Evolutionary conservation across 768 basidiomycete genomes (phyloP).

Genomic region (Boletus rex-veris): DNA sequence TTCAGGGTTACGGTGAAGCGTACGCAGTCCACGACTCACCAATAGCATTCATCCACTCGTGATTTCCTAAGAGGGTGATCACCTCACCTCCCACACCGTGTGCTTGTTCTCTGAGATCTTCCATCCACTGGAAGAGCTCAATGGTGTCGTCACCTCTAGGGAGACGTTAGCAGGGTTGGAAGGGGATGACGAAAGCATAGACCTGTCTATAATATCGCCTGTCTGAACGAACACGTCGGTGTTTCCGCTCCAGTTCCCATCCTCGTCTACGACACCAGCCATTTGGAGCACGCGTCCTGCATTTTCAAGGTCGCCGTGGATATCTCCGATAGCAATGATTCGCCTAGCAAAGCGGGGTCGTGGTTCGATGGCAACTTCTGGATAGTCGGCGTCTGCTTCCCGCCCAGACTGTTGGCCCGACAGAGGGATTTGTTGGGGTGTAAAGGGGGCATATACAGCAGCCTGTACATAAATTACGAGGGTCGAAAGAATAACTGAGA

Average conservation of each 20-base stretch:
- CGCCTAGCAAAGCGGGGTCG: conserved; percentile 37
- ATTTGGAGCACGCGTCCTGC: conserved; percentile 77
- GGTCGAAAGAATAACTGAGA: conserved; percentile 24
- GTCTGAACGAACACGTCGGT: conserved; percentile 91
- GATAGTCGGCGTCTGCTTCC: conserved; percentile 3
- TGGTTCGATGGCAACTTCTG: conserved; percentile 19
- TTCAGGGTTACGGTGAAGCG: conserved; percentile 6
- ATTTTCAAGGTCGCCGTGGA: conserved; percentile 86
- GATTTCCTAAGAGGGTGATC: conserved; percentile 84
- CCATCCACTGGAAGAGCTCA: conserved; percentile 80
- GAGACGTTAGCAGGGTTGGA: conserved; percentile 9
- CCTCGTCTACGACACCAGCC: conserved; percentile 68
- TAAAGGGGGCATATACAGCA: conserved; percentile 20
- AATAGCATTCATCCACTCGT: conserved; percentile 93
- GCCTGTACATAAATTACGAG: conserved; percentile 26
- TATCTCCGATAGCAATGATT: conserved; percentile 87
- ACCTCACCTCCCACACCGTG: conserved; percentile 63
- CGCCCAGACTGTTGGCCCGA: conserved; percentile 3
- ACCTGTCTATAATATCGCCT: conserved; percentile 94
- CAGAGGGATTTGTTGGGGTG: conserved; percentile 11
- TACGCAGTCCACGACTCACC: conserved; percentile 38
- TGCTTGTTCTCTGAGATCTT: conserved; percentile 75
- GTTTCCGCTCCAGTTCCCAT: conserved; percentile 77
- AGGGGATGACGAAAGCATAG: conserved; percentile 15
- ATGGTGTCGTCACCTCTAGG: conserved; percentile 87